A percentile compares a stretch with the other conserved stretches of the same genome.
phyloP scores from a whole-genome alignment of 768 basidiomycete genomes.

The Russula lepida region DNA sequence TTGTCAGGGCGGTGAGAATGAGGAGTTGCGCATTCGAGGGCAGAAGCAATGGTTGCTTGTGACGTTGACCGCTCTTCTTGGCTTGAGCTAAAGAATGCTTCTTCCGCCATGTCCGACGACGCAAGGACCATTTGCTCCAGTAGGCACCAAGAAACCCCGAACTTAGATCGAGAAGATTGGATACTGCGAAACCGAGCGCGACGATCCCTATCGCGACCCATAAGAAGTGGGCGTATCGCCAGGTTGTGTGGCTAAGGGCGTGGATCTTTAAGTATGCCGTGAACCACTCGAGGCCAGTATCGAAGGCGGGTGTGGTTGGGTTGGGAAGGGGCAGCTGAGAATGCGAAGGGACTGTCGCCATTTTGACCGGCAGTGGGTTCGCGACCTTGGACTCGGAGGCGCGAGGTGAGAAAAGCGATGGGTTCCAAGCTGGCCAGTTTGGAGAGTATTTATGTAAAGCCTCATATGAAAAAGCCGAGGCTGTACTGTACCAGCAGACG shows the following conservation, averaged over 20 bases:
- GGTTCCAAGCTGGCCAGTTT: neutral
- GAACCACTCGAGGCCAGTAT: slow-evolving; percentile 43
- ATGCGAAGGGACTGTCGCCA: slow-evolving; percentile 3
- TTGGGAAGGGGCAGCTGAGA: slow-evolving; percentile 23
- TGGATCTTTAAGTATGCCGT: slow-evolving; percentile 51
- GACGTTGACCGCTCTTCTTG: slow-evolving; percentile 28
- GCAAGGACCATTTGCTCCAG: slow-evolving; percentile 52
- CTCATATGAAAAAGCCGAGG: neutral
- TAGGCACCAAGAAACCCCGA: slow-evolving; percentile 40
- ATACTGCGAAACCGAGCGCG: slow-evolving; percentile 33
- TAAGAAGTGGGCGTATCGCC: slow-evolving; percentile 49
- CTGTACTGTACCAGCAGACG: slow-evolving; percentile 1
- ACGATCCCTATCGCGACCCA: slow-evolving; percentile 46
- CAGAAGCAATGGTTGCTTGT: slow-evolving; percentile 38
- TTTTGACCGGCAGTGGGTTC: neutral
- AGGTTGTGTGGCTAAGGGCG: slow-evolving; percentile 42
- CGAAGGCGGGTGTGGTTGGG: slow-evolving; percentile 37
- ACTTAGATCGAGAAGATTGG: slow-evolving; percentile 37
- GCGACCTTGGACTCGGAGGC: neutral
- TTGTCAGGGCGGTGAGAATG: slow-evolving; percentile 36
- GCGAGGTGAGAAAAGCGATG: neutral
- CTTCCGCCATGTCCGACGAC: slow-evolving; percentile 51
- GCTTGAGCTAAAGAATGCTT: slow-evolving; percentile 34
- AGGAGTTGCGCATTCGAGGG: slow-evolving; percentile 62
- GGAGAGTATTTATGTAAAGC: neutral